These are phyloP conservation scores for Lactifluus subvellereus DNA, from an alignment of 768 basidiomycete species.

Conservation along the genomic window DNA sequence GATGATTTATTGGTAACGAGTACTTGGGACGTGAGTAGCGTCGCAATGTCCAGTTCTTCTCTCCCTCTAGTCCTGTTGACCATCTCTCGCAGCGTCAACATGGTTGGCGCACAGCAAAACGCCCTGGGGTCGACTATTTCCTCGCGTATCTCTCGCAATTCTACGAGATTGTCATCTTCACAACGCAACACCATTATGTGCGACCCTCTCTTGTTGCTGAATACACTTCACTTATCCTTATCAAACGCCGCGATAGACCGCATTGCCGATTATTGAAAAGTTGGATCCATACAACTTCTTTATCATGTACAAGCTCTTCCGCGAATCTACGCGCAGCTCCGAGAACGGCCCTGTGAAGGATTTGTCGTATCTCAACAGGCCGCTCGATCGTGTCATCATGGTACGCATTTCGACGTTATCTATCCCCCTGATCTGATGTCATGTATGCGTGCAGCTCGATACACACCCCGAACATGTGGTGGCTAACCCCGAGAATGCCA, in stretches of 20 bases:
- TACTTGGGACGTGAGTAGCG: constrained; percentile 87
- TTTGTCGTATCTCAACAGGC: constrained; percentile 86
- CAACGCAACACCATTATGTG: constrained; percentile 83
- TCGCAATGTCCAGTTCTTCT: neutral
- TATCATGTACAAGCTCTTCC: constrained; percentile 85
- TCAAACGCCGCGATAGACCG: constrained; percentile 52
- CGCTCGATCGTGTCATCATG: constrained; percentile 20
- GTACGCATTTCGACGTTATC: neutral
- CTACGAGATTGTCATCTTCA: constrained; percentile 97
- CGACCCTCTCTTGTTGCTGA: constrained; percentile 27
- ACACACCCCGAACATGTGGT: constrained; percentile 71
- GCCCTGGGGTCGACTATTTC: constrained; percentile 98
- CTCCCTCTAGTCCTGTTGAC: neutral
- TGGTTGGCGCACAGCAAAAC: constrained; percentile 97
- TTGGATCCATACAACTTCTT: constrained; percentile 90
- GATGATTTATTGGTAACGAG: constrained; percentile 90
- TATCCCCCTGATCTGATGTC: constrained; percentile 49
- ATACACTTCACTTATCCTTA: neutral
- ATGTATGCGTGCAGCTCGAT: constrained; percentile 81
- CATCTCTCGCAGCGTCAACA: constrained; percentile 59
- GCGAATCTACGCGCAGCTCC: constrained; percentile 81
- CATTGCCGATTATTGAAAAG: constrained; percentile 82
- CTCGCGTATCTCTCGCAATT: constrained; percentile 95
- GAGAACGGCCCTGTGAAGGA: constrained; percentile 91
- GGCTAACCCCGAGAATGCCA: constrained; percentile 83